Percentiles rank a stretch among this genome's conserved stretches.
These are phyloP conservation scores for Pythium insidiosum DNA, from an alignment of 352 stramenopile species.

Conservation along the genomic window DNA sequence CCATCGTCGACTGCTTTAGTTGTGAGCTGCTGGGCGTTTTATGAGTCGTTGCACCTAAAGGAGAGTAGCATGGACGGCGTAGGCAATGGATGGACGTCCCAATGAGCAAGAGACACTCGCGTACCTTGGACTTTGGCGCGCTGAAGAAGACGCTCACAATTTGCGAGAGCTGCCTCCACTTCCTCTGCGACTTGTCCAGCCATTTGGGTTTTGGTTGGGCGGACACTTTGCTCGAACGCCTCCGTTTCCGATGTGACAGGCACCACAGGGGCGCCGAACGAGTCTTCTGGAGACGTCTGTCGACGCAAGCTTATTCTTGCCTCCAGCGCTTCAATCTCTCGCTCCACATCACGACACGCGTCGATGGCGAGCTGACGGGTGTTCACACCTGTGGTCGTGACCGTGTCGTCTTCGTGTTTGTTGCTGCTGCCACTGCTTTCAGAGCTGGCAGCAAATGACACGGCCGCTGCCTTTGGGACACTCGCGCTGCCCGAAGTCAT, in stretches of 20 bases:
- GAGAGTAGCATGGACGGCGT: background rate
- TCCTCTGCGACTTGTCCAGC: slow-evolving; percentile 38
- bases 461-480: no score
- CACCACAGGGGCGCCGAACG: no score
- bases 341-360: slow-evolving; percentile 33
- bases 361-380: slow-evolving; percentile 18
- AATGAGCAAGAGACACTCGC: no score
- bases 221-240: background rate
- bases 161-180: slow-evolving; percentile 39
- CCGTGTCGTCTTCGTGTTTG: no score
- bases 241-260: background rate
- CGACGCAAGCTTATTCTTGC: background rate
- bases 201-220: slow-evolving; percentile 18
- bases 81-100: no score
- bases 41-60: background rate
- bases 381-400: no score
- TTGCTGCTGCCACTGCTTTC: no score
- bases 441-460: no score
- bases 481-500: no score
- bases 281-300: background rate
- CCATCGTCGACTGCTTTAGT: no score
- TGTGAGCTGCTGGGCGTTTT: no score
- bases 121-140: slow-evolving; percentile 15
- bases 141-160: slow-evolving; percentile 40
- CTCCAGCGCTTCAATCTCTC: slow-evolving; percentile 30